phyloP scores from a whole-genome alignment of 805 yeast species.

The Ogataea siamensis region DNA sequence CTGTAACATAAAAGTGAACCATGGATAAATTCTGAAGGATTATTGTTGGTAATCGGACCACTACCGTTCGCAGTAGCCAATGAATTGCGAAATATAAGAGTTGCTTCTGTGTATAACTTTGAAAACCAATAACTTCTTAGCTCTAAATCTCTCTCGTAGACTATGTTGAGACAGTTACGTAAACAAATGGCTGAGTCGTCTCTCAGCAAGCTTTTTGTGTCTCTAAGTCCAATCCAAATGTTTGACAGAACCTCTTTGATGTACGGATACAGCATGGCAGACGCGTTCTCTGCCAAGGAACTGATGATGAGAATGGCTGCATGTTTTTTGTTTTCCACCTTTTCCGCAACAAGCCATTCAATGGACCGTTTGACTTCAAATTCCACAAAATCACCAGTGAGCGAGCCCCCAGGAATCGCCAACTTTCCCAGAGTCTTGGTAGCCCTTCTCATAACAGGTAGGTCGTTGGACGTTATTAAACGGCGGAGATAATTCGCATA shows the following conservation, averaged over 20 bases:
- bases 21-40: conserved; percentile 69
- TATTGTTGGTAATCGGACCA: conserved; percentile 15
- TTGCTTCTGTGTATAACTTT: conserved; percentile 43
- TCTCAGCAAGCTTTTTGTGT: conserved; percentile 70
- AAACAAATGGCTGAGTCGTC: conserved; percentile 82
- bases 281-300: conserved; percentile 83
- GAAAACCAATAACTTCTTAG: conserved; percentile 75
- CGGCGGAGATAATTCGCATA: conserved; percentile 85
- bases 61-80: conserved; percentile 11
- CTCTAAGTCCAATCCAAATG: conserved; percentile 86
- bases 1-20: conserved; percentile 82
- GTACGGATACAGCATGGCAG: conserved; percentile 76
- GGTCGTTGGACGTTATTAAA: conserved; percentile 76
- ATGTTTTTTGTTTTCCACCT: conserved; percentile 81
- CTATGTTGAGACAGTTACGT: conserved; percentile 72
- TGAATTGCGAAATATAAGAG: conserved; percentile 27
- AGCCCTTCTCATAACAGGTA: conserved; percentile 82
- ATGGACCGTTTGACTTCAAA: conserved; percentile 85
- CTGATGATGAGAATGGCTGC: conserved; percentile 84
- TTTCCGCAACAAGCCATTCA: conserved; percentile 89
- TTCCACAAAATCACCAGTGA: conserved; percentile 91
- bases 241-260: conserved; percentile 76
- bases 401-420: conserved; percentile 84
- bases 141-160: conserved; percentile 72
- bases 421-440: conserved; percentile 84